Percentiles rank a stretch among this genome's conserved stretches.
These are phyloP conservation scores for Saccharomycopsis selenospora DNA, from an alignment of 805 yeast genomes.

Conservation along the genomic window DNA sequence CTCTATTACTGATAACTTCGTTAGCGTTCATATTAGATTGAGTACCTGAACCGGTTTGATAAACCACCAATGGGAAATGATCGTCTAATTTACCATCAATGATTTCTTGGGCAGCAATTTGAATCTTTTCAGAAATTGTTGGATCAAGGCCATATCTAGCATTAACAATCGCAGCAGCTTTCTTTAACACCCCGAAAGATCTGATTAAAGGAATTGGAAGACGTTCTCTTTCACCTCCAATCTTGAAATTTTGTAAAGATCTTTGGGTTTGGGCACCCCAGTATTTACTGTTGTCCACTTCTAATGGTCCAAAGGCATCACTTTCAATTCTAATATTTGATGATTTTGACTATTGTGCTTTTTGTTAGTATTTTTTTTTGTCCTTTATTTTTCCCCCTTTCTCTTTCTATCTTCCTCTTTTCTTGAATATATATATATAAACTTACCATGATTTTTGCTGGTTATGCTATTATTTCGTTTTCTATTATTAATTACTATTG, in stretches of 20 bases:
- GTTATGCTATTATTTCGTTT: too few species aligned
- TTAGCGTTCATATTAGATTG: constrained; percentile 99
- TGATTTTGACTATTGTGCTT: too few species aligned
- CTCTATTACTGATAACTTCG: constrained; percentile 97
- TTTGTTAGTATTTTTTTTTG: too few species aligned
- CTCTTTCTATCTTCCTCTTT: too few species aligned
- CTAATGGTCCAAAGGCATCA: constrained; percentile 96
- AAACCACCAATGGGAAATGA: constrained; percentile 96
- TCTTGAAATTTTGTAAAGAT: constrained; percentile 88
- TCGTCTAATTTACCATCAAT: constrained; percentile 83
- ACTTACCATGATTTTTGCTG: too few species aligned
- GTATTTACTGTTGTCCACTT: constrained; percentile 78
- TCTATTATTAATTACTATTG: too few species aligned
- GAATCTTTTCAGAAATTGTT: constrained; percentile 73
- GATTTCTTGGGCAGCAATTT: constrained; percentile 93
- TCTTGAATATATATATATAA: too few species aligned
- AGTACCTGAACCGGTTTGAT: constrained; percentile 99
- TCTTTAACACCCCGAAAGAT: constrained; percentile 91
- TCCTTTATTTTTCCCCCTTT: too few species aligned
- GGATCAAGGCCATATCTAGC: constrained; percentile 81
- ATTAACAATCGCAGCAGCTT: constrained; percentile 91
- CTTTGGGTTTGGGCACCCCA: constrained; percentile 99
- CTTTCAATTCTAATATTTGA: constrained; percentile 84
- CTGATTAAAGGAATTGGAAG: constrained; percentile 87
- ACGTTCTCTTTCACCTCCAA: constrained; percentile 85